Base-by-base conservation (phyloP, 2,329 filamentous ascomycete species). In the Ophiostoma sp. region DNA sequence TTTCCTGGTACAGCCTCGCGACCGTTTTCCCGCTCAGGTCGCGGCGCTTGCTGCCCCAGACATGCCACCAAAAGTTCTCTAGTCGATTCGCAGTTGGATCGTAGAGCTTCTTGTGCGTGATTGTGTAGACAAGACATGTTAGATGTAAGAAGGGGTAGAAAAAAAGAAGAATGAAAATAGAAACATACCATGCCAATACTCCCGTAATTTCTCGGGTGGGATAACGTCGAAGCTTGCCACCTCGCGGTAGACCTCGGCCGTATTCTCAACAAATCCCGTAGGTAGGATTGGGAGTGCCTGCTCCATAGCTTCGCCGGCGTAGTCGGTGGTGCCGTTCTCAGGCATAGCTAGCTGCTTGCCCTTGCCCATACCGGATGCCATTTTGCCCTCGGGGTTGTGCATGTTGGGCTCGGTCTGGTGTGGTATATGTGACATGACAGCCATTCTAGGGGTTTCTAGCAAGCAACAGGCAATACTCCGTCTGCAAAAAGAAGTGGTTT, bases 11-110 rank as follows among this genome's bases (percentile, higher is more conserved):
- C 5, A 88, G 78, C 72, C 78, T 82, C 70, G 87, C 86, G 65
- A 89, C 79, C 15, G 82, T 81, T 44, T 79, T 79, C 54, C 85
- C 87, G 66, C 84, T 83, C 67, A 88, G 79, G 69, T 81, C 76
- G 44, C 83, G 81, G 36, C 83, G 80, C 73, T 87, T 80, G 74
- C 87, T 89, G 44, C 86, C 86, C 82, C 86, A 86, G 69, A 89
- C 85, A 75, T 88, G 86, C 84, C 86, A 89, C 87, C 87, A 89
- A 74, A 88, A 88, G 74, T 88, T 86, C 75, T 89, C 87, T 27
- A 89, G 78, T 23, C 87, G 85, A 71, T 84, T 84, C 36, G 86
- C 86, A 3, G 86, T 89, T n/a, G 87, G 87, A 74, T 89, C 86
- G 71, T 83, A 81, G 41, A 88, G 81, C 73, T 83, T 83, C 74